These are phyloP conservation scores for Raddia distichophylla DNA, from an alignment of 176 grass and related monocot species.

Conservation along the genomic window DNA sequence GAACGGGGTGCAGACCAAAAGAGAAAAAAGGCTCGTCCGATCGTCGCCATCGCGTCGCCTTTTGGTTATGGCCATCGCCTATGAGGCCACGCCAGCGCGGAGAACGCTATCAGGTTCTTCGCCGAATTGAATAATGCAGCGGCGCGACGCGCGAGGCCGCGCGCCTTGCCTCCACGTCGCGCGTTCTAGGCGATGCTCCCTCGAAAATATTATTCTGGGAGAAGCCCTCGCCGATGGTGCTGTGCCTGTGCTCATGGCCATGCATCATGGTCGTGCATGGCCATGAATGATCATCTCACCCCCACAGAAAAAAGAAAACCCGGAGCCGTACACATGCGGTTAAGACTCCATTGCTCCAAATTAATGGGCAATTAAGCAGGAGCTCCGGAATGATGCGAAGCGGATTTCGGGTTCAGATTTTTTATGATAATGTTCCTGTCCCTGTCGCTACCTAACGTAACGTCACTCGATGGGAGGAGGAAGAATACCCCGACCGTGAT, in stretches of 20 bases:
- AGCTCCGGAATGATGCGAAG: neutral
- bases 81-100: constrained; percentile 26
- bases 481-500: too few species aligned
- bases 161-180: constrained; percentile 34
- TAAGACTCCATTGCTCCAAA: neutral
- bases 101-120: constrained; percentile 6
- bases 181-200: neutral
- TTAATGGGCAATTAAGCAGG: neutral
- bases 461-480: neutral
- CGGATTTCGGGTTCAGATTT: neutral
- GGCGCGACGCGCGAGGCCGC: neutral
- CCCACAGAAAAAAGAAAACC: neutral
- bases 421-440: neutral
- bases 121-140: constrained; percentile 31
- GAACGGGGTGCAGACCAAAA: too few species aligned
- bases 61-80: constrained; percentile 4
- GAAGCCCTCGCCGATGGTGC: too few species aligned
- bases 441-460: constrained; percentile 36
- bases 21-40: too few species aligned
- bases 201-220: neutral
- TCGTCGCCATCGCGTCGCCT: neutral
- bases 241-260: too few species aligned
- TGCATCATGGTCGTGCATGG: too few species aligned
- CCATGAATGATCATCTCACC: too few species aligned
- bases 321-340: neutral